Percentiles rank a stretch among this genome's conserved stretches.
phyloP scores from a whole-genome alignment of 768 basidiomycete species.

The Lactarius vividus region DNA sequence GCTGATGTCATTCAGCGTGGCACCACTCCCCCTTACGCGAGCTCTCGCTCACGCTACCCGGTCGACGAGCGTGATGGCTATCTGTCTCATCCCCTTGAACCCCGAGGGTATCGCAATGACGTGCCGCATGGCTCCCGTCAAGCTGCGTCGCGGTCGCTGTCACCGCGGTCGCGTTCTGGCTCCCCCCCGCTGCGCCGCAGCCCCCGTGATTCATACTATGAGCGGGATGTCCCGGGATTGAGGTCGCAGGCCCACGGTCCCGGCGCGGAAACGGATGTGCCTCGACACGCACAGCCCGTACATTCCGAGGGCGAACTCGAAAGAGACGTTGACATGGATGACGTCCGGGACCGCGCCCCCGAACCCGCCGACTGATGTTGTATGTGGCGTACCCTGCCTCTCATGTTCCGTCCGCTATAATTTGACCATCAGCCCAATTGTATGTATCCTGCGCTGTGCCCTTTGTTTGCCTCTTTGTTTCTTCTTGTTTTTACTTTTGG shows the following conservation, averaged over 20 bases:
- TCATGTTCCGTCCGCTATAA: conserved; percentile 9
- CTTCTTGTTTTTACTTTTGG: neutral
- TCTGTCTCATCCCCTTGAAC: conserved; percentile 20
- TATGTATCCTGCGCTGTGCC: conserved; percentile 3
- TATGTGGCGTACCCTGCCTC: conserved; percentile 11
- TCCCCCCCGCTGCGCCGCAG: conserved; percentile 19
- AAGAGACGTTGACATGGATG: conserved; percentile 25
- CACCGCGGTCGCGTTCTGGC: conserved; percentile 26
- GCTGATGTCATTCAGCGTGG: conserved; percentile 15
- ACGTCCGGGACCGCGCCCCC: conserved; percentile 22
- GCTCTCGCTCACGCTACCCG: conserved; percentile 31
- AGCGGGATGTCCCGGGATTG: conserved; percentile 14
- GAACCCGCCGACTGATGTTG: conserved; percentile 24
- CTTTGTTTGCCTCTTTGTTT: neutral
- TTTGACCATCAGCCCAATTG: neutral
- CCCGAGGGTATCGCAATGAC: conserved; percentile 24
- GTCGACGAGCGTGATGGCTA: conserved; percentile 27
- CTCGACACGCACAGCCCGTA: conserved; percentile 11
- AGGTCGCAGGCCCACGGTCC: conserved; percentile 11
- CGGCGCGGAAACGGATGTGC: conserved; percentile 8
- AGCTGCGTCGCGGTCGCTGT: conserved; percentile 24
- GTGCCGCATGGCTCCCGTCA: conserved; percentile 13
- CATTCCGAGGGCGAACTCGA: conserved; percentile 19
- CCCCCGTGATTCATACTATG: conserved; percentile 22
- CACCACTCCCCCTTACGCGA: conserved; percentile 14